Conservation (phyloP, 2,329 filamentous ascomycete species). For the Sporothrix pallida region DNA sequence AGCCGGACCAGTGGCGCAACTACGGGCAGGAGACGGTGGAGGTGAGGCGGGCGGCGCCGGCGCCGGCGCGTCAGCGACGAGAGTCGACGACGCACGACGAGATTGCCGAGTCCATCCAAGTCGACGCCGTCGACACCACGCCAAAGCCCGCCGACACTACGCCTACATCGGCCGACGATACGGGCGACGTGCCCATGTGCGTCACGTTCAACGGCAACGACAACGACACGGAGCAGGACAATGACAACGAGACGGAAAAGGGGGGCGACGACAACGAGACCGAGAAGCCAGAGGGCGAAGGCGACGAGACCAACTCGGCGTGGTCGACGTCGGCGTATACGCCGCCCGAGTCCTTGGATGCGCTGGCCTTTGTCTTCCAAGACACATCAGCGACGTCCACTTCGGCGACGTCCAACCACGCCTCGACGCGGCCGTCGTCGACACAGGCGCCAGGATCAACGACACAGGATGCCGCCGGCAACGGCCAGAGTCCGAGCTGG, state of each 20-base stretch:
- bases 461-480: not conserved
- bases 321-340: constrained; percentile 11
- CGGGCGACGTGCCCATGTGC: constrained; percentile 18
- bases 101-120: not conserved
- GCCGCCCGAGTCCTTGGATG: constrained; percentile 5
- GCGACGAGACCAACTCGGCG: not conserved
- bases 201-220: constrained; percentile 25
- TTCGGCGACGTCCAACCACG: not conserved
- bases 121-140: not conserved
- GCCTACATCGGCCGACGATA: not conserved
- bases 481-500: not conserved
- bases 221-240: not conserved
- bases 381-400: not conserved
- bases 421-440: not conserved
- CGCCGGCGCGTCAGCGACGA: not conserved
- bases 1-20: constrained; percentile 20
- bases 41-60: not conserved
- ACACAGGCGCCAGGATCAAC: not conserved
- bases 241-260: not conserved
- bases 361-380: constrained; percentile 2
- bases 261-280: not conserved
- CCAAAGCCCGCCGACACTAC: not conserved
- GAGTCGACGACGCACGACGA: not conserved
- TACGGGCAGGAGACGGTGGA: constrained; percentile 6
- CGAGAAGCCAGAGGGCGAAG: not conserved